These are phyloP conservation scores for Metschnikowia santaceciliae DNA, from an alignment of 805 yeast species.

Conservation along the genomic window DNA sequence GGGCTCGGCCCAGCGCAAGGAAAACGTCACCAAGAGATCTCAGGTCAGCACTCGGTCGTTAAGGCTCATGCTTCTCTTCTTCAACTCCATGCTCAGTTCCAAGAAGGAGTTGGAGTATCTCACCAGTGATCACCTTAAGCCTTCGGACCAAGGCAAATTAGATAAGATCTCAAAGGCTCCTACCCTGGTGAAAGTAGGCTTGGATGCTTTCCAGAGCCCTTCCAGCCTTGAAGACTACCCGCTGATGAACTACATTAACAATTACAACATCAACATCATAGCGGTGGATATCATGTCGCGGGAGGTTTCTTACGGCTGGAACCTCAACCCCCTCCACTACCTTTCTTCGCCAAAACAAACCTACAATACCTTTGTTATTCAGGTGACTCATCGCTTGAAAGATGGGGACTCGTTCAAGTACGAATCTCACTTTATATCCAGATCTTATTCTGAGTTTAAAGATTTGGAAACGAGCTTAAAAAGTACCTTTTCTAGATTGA, in stretches of 20 bases:
- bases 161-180: constrained; percentile 26
- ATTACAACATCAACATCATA: constrained; percentile 59
- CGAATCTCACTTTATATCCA: constrained; percentile 45
- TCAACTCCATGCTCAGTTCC: constrained; percentile 71
- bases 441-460: constrained; percentile 68
- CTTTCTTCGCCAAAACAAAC: constrained; percentile 5
- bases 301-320: constrained; percentile 15
- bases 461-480: constrained; percentile 51
- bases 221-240: constrained; percentile 11
- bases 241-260: constrained; percentile 44
- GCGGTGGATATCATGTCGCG: constrained; percentile 48
- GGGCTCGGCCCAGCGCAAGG: constrained; percentile 70
- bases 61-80: constrained; percentile 60
- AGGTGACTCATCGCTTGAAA: constrained; percentile 28
- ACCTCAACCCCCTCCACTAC: constrained; percentile 12
- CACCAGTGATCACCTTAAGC: constrained; percentile 28
- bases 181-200: constrained; percentile 11
- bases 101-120: constrained; percentile 50
- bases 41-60: constrained; percentile 59
- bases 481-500: constrained; percentile 59
- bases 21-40: constrained; percentile 58
- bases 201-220: constrained; percentile 14
- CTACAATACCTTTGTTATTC: constrained; percentile 47
- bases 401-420: constrained; percentile 10
- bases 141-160: constrained; percentile 35